Base-by-base conservation (phyloP, 257 asterid species). In the Plectranthus barbatus region DNA sequence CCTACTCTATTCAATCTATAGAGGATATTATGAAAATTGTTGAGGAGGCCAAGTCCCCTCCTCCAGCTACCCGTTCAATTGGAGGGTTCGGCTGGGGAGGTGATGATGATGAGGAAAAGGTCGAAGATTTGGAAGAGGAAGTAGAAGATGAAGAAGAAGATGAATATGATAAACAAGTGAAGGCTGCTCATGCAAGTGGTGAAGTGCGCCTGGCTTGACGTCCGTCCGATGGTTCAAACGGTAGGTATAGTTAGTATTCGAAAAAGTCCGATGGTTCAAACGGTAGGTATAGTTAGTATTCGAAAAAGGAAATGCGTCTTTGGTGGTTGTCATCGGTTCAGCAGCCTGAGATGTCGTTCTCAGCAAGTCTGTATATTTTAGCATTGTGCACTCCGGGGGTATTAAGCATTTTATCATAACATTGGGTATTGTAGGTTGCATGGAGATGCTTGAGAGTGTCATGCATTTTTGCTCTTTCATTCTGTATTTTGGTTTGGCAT, bases 1-100 rank as follows among this genome's bases (percentile, higher is more conserved):
- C 88, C 18, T 79, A 45, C 54, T 81, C 80, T 20, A 79, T 77
- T 46, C 98, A 88, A 56, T 73, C 83, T 20, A 94, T 79, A 52
- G 96, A 86, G 72, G 95, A 88, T 53, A 88, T 91, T 12, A 84
- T 86, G 95, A 79, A 79, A 53, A 88, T 91, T 40, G 87, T 91
- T 39, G 86, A 84, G 18, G 96, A 88, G 70, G 98, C 95, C 33
- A 90, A 77, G 70, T 51, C 79, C 41, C 82, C 77, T 19, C 74
- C 87, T 51, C 80, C 72, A 0, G 79, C 68, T 34, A 73, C 87
- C 24, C 87, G 81, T 31, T 68, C 80, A 3, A 19, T 81, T 29
- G 77, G 78, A 46, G 84, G 80, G 65, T 81, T 81, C 47, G 87
- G 87, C 5, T 81, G 84, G 84, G 84, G 73, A 55, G 82, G 79